Evolutionary conservation across 495 filamentous ascomycete genomes (phyloP).

Genomic region (Barbatosphaeria neglecta): DNA sequence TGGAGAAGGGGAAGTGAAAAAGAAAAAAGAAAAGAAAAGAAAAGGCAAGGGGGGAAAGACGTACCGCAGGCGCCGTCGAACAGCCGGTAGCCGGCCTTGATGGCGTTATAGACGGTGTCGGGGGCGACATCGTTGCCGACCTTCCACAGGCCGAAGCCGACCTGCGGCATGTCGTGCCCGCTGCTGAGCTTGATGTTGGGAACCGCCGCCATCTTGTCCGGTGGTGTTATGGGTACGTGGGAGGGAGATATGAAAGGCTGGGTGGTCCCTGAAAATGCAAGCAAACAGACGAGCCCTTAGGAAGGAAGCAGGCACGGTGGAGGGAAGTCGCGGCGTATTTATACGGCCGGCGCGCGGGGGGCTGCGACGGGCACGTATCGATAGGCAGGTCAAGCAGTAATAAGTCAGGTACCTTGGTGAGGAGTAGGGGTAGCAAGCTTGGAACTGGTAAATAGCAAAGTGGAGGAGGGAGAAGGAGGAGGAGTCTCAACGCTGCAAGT

Average conservation of each 20-base stretch:
- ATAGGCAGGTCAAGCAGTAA: neutral
- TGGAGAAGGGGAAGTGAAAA: neutral
- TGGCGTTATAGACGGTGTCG: constrained; percentile 77
- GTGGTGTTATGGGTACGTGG: neutral
- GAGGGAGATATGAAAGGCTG: neutral
- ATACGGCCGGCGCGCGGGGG: neutral
- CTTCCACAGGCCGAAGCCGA: constrained; percentile 80
- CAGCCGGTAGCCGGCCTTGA: constrained; percentile 77
- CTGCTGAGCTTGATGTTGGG: constrained; percentile 67
- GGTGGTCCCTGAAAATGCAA: too few species aligned
- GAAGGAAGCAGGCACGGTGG: neutral
- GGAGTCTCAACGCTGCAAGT: too few species aligned
- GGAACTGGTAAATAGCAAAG: too few species aligned
- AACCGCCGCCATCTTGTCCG: constrained; percentile 19
- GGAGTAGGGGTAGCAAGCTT: too few species aligned
- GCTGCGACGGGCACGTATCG: neutral
- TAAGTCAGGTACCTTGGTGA: too few species aligned
- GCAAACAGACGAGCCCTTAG: neutral
- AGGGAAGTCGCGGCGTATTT: neutral
- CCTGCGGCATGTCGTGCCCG: constrained; percentile 77
- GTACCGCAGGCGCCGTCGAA: constrained; percentile 81
- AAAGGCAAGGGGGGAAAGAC: constrained; percentile 10
- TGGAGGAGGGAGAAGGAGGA: neutral
- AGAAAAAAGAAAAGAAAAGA: too few species aligned
- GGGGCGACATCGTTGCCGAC: constrained; percentile 66